Evolutionary conservation across 2,329 filamentous ascomycete species (phyloP).

Genomic region (Fusarium cyanostomum): DNA sequence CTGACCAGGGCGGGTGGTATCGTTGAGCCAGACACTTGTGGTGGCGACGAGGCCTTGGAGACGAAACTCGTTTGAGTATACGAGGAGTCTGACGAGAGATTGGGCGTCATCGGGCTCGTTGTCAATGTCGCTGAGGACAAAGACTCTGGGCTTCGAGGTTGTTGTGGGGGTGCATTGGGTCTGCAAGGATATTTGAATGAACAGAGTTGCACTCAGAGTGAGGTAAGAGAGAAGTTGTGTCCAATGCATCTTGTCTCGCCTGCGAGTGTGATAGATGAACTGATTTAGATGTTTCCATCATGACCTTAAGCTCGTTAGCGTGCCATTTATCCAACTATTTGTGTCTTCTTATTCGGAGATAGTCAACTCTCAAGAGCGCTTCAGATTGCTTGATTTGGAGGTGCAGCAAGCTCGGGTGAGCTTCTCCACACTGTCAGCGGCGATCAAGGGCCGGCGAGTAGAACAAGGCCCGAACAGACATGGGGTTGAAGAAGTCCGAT

Average conservation of each 20-base stretch:
- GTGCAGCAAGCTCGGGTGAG: not conserved
- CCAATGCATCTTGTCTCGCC: not conserved
- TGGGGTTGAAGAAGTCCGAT: not conserved
- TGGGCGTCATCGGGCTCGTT: constrained; percentile 58
- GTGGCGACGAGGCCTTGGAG: constrained; percentile 54
- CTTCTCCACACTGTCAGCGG: not conserved
- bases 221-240: not conserved
- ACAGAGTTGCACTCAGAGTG: not conserved
- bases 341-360: not conserved
- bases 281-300: no score
- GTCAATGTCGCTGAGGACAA: constrained; percentile 55
- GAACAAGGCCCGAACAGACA: not conserved
- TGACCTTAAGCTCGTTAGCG: not conserved
- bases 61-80: constrained; percentile 57
- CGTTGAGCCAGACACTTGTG: constrained; percentile 57
- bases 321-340: not conserved
- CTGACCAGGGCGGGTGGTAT: constrained; percentile 49
- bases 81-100: constrained; percentile 54
- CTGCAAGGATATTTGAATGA: not conserved
- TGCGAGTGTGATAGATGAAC: no score
- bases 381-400: not conserved
- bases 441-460: not conserved
- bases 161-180: not conserved
- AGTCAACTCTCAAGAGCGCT: not conserved
- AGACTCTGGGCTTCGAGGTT: constrained; percentile 46